Evolutionary conservation across 176 grass and related monocot genomes (phyloP).

Genomic region (maize (Zea mays)): Zm-B73-REFERENCE-NAM-5.0 NC_050101.1:180379501-180380000

Average conservation of each 20-base stretch:
- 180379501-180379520: constrained; percentile 48
- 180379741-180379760: constrained; percentile 80
- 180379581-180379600: constrained; percentile 59
- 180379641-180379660: constrained; percentile 37
- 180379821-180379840: constrained; percentile 60
- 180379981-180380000: constrained; percentile 55
- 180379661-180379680: constrained; percentile 51
- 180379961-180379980: constrained; percentile 58
- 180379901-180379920: constrained; percentile 46
- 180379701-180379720: constrained; percentile 25
- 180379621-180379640: constrained; percentile 38
- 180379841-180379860: neutral
- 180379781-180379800: constrained; percentile 36
- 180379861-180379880: constrained; percentile 47
- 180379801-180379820: constrained; percentile 76
- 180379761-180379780: constrained; percentile 40
- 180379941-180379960: constrained; percentile 62
- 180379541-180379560: constrained; percentile 55
- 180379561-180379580: constrained; percentile 44
- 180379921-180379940: constrained; percentile 43
- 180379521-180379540: constrained; percentile 49
- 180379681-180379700: constrained; percentile 31
- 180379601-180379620: constrained; percentile 61
- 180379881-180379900: constrained; percentile 88
- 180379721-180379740: constrained; percentile 70